Base-by-base conservation (phyloP, 768 basidiomycete species). In the Lactarius quietus region DNA sequence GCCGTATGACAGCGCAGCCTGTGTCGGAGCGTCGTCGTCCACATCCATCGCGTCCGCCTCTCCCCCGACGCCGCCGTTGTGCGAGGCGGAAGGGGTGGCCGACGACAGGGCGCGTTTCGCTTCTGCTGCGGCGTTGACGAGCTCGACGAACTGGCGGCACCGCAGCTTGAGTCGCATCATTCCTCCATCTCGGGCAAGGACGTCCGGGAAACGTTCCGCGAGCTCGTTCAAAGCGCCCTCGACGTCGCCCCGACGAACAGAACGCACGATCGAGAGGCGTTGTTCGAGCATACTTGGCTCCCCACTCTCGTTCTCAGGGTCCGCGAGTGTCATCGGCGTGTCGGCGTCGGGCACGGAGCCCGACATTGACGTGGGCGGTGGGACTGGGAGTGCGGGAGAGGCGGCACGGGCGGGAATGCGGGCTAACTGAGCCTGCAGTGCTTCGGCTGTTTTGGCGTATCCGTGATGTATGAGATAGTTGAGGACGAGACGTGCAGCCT, bases 391-490 rank as follows among this genome's bases (percentile, higher is more conserved):
- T 7, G 69, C 67, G 41, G 67, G 66, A 17, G 69, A 70, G 18
- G 59, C 39, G 3, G 62, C 61, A 48, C 60, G 59, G 31, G 41
- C 23, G 23, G 62, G 53, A 12, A 36, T n/a, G 28, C 63, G 60
- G 23, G 69, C 59, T 6, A 68, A 59, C 66, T 84, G 88, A 14
- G 77, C 81, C 70, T 85, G 81, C 71, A 95, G 87, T 1, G 88
- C 83, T 20, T 83, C 79, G 6, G 89, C 85, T 0, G 93, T 86
- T 43, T 82, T 83, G 18, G 84, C 84, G 71, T 93, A 93, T 10
- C 94, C 94, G 69, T 93, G 88, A 74, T 95, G 93, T 3, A 86
- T 80, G 38, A 97, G 82, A 73, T 95, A 95, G 28, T 87, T 84
- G 43, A 89, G 73, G 12, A 95, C 87, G 26, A 97, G 84, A 33